Percentiles rank a stretch among this genome's conserved stretches.
Conservation (phyloP, 2,329 filamentous ascomycete species). For the Ophiocordyceps sinensis region DNA sequence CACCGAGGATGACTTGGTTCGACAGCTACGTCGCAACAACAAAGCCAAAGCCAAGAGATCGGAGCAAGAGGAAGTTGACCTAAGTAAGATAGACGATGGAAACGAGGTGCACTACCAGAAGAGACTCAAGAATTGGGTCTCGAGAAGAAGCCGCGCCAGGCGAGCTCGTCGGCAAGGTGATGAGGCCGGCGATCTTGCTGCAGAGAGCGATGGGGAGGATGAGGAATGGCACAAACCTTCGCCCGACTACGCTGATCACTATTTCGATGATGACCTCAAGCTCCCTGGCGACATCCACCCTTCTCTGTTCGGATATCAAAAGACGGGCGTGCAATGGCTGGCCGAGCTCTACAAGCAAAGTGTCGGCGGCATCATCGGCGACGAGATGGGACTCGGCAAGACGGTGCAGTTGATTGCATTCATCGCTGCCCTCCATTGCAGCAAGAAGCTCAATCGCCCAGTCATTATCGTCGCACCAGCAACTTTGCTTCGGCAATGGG, state of each 20-base stretch:
- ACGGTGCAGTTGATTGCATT: constrained; percentile 64
- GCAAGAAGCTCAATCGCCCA: constrained; percentile 67
- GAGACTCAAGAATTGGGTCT: constrained; percentile 63
- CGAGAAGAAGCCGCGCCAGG: constrained; percentile 27
- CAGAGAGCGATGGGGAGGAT: constrained; percentile 28
- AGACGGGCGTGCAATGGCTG: constrained; percentile 92
- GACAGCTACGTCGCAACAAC: constrained; percentile 26
- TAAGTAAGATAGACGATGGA: constrained; percentile 67
- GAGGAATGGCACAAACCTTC: constrained; percentile 76
- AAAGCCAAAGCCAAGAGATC: constrained; percentile 20
- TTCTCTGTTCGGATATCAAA: constrained; percentile 90
- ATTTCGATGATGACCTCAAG: constrained; percentile 59
- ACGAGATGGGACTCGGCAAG: constrained; percentile 98
- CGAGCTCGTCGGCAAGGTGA: constrained; percentile 23
- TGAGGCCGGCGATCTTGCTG: constrained; percentile 17
- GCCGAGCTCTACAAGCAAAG: constrained; percentile 81
- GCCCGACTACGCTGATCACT: constrained; percentile 63
- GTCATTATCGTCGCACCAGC: constrained; percentile 87
- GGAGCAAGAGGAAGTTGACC: constrained; percentile 28
- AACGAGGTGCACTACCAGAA: constrained; percentile 68
- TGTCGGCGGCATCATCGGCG: constrained; percentile 87
- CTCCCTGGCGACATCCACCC: constrained; percentile 89
- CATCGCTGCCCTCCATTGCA: constrained; percentile 83
- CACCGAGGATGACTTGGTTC: constrained; percentile 23
- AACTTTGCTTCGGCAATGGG: constrained; percentile 94